Percentiles rank a stretch among this genome's conserved stretches.
phyloP scores from a whole-genome alignment of 371 early-diverging fungal species.

The Circinella umbellata region DNA sequence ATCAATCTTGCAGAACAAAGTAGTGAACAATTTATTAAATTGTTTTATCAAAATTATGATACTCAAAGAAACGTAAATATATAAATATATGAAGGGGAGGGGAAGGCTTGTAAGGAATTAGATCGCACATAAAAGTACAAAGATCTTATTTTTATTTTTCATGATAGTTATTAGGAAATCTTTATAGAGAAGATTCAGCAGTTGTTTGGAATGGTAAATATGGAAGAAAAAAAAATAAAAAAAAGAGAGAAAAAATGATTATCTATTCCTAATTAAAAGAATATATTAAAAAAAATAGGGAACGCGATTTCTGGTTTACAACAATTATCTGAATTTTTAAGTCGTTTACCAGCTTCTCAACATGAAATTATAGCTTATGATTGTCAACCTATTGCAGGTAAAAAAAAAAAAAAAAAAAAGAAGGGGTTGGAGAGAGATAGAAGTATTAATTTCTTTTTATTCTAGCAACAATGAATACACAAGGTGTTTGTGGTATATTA shows the following conservation, averaged over 20 bases:
- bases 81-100: too few relatives aligned
- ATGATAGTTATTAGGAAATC: slow-evolving; percentile 50
- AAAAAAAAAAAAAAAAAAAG: too few relatives aligned
- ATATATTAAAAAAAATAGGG: slow-evolving; percentile 37
- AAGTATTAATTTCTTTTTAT: too few relatives aligned
- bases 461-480: slow-evolving; percentile 43
- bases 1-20: slow-evolving; percentile 40
- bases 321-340: slow-evolving; percentile 62
- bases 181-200: slow-evolving; percentile 72
- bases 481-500: slow-evolving; percentile 55
- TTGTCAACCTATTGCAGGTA: slow-evolving; percentile 68
- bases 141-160: too few relatives aligned
- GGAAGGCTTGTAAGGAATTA: too few relatives aligned
- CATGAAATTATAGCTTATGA: slow-evolving; percentile 69
- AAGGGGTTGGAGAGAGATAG: too few relatives aligned
- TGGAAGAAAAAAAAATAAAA: neutral
- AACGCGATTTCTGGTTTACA: slow-evolving; percentile 61
- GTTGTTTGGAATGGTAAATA: slow-evolving; percentile 78
- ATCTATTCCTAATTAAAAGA: neutral
- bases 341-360: slow-evolving; percentile 62
- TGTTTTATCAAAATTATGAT: slow-evolving; percentile 69
- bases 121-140: too few relatives aligned
- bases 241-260: neutral
- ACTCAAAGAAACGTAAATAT: slow-evolving; percentile 62
- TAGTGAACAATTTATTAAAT: slow-evolving; percentile 67